Conservation (phyloP, 179 eudicot species). For the Sideroxylon spinosum region DNA sequence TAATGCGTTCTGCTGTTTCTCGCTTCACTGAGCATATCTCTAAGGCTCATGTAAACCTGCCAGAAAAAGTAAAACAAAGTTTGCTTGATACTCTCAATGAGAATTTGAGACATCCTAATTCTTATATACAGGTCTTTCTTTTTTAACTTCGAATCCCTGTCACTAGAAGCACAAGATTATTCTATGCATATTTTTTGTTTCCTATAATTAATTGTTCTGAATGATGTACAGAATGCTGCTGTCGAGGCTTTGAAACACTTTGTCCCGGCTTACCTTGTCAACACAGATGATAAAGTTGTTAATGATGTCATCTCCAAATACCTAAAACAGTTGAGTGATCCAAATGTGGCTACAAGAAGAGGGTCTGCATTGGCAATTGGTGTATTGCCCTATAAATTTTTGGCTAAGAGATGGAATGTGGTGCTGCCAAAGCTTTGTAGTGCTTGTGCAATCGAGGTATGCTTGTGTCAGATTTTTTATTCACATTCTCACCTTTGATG, state of each 20-base stretch:
- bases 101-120: constrained; percentile 90
- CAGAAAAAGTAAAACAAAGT: constrained; percentile 65
- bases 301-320: constrained; percentile 56
- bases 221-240: constrained; percentile 59
- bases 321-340: constrained; percentile 68
- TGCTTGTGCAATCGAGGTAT: constrained; percentile 85
- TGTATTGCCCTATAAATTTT: constrained; percentile 68
- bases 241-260: constrained; percentile 79
- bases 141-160: constrained; percentile 10
- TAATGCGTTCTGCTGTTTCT: constrained; percentile 96
- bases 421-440: constrained; percentile 64
- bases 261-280: constrained; percentile 59
- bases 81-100: constrained; percentile 86
- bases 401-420: constrained; percentile 62
- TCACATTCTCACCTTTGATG: not conserved
- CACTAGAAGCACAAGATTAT: not conserved
- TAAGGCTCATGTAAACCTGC: constrained; percentile 41
- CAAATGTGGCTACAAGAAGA: constrained; percentile 90
- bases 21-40: constrained; percentile 81
- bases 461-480: constrained; percentile 7
- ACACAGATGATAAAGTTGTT: constrained; percentile 44
- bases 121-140: constrained; percentile 69
- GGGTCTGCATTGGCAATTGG: constrained; percentile 96
- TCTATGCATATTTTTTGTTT: not conserved
- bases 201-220: constrained; percentile 15